phyloP scores from a whole-genome alignment of 371 early-diverging fungal species.

The Mucor velutinosus region DNA sequence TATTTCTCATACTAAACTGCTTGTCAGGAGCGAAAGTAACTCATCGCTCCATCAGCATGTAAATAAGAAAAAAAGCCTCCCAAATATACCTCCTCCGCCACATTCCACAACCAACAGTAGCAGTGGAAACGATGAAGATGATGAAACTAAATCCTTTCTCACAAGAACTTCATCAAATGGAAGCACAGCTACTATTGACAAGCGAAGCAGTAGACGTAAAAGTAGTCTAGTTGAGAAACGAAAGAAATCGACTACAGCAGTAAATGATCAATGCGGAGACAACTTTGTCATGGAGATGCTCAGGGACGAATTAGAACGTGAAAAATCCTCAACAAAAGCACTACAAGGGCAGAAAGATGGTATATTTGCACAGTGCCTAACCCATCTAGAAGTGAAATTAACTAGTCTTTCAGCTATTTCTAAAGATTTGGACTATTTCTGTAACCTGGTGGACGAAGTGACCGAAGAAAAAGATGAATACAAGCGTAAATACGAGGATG shows the following conservation, averaged over 20 bases:
- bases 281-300: conserved; percentile 13
- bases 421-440: conserved; percentile 51
- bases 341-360: conserved; percentile 54
- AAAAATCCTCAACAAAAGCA: conserved; percentile 32
- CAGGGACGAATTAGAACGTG: conserved; percentile 35
- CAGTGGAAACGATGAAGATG: conserved; percentile 4
- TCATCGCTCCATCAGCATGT: conserved; percentile 5
- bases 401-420: conserved; percentile 33
- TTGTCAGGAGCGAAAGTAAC: conserved; percentile 11
- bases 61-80: conserved; percentile 16
- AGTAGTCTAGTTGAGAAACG: conserved; percentile 2
- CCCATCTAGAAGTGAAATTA: not conserved
- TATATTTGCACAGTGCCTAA: not conserved
- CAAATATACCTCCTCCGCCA: not conserved
- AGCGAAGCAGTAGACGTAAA: not conserved
- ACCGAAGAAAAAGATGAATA: conserved; percentile 51
- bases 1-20: not conserved
- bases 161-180: conserved; percentile 16
- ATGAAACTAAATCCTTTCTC: conserved; percentile 9
- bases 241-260: not conserved
- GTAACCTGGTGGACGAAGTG: conserved; percentile 51
- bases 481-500: conserved; percentile 36
- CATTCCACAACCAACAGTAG: not conserved
- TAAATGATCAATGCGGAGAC: not conserved
- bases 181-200: conserved; percentile 1